Evolutionary conservation across 257 asterid genomes (phyloP).

Genomic region (Capsicum baccatum): DNA sequence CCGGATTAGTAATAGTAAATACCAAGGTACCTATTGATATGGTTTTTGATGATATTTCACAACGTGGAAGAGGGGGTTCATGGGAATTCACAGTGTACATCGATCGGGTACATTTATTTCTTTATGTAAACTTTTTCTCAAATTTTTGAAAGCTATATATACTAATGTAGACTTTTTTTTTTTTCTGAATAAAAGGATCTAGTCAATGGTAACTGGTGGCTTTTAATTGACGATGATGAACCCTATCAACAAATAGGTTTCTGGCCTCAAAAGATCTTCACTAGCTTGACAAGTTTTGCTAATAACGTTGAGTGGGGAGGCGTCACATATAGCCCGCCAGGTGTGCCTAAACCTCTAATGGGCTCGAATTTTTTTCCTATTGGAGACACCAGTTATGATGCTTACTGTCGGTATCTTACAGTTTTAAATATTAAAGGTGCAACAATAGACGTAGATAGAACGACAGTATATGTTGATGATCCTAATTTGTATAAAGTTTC

Average conservation of each 20-base stretch:
- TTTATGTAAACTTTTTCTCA: background rate
- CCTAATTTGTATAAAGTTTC: background rate
- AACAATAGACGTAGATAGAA: background rate
- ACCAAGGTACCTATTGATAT: background rate
- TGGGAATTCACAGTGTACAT: background rate
- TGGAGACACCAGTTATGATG: background rate
- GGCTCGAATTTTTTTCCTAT: background rate
- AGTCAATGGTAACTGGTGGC: background rate
- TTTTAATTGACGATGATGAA: background rate
- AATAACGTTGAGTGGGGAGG: background rate
- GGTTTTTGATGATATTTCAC: background rate
- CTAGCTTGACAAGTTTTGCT: background rate
- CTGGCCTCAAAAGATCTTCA: conserved; percentile 9
- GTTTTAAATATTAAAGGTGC: background rate
- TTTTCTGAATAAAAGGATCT: background rate
- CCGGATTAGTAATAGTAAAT: background rate
- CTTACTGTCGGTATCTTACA: background rate
- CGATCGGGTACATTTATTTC: background rate
- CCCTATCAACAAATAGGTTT: background rate
- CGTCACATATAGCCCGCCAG: background rate
- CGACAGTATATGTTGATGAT: background rate
- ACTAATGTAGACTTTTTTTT: background rate
- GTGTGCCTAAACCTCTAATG: background rate
- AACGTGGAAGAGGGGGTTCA: background rate
- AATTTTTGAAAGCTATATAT: background rate